These are phyloP conservation scores for Musa acuminata DNA, from an alignment of 176 grass and related monocot species.

Conservation along the genomic window DNA sequence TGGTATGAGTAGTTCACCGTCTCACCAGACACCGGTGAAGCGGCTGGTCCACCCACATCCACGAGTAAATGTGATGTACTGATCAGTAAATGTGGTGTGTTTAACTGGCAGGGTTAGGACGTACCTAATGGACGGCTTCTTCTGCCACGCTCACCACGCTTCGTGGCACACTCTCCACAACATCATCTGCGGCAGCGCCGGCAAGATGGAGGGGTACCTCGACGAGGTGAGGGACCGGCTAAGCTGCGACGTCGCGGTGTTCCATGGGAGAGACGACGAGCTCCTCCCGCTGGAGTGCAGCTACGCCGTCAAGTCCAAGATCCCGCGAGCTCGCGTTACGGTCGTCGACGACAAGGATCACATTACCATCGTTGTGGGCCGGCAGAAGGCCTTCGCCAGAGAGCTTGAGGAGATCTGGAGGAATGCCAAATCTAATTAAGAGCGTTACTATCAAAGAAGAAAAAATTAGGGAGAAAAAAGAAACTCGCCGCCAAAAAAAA, in stretches of 20 bases:
- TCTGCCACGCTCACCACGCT: conserved; percentile 19
- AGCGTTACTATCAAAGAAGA: too few relatives aligned
- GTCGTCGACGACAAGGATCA: conserved; percentile 12
- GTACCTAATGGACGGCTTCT: conserved; percentile 18
- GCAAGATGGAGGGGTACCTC: neutral
- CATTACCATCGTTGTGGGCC: conserved; percentile 17
- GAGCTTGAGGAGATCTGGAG: conserved; percentile 16
- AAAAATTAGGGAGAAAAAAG: too few relatives aligned
- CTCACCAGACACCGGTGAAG: neutral
- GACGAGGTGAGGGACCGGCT: conserved; percentile 12
- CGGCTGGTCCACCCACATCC: too few relatives aligned
- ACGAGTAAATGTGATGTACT: too few relatives aligned
- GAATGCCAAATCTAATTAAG: neutral
- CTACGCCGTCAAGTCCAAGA: conserved; percentile 1
- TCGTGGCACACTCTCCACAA: conserved; percentile 20
- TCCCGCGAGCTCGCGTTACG: conserved; percentile 7
- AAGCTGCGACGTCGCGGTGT: conserved; percentile 13
- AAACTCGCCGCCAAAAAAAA: too few relatives aligned
- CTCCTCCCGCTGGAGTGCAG: conserved; percentile 12
- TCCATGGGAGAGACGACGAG: conserved; percentile 17
- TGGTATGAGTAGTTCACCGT: neutral
- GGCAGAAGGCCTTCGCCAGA: conserved; percentile 15
- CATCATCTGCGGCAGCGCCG: conserved; percentile 18
- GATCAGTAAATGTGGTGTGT: neutral
- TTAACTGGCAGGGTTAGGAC: conserved; percentile 6